phyloP scores from a whole-genome alignment of 257 asterid species.

The Solanum piurae region DNA sequence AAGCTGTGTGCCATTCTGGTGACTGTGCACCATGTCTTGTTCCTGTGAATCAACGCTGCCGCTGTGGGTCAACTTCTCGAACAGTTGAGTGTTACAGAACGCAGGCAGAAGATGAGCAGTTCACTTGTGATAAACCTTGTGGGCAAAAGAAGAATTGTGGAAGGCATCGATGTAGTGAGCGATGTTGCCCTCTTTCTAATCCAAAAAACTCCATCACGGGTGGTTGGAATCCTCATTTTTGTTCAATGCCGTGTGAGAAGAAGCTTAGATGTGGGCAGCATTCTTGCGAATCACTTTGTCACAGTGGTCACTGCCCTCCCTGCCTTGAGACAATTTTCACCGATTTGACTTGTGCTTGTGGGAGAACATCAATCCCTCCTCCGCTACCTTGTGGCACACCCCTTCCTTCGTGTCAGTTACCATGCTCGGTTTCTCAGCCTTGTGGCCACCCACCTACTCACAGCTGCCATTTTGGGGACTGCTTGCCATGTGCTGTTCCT shows the following conservation, averaged over 20 bases:
- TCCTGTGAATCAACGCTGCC: conserved; percentile 73
- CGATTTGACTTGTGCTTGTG: conserved; percentile 90
- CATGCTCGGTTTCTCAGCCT: conserved; percentile 87
- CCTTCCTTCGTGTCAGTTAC: conserved; percentile 75
- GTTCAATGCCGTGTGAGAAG: conserved; percentile 95
- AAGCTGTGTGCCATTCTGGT: conserved; percentile 67
- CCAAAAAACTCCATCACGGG: conserved; percentile 24
- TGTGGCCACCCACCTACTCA: conserved; percentile 95
- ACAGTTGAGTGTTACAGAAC: conserved; percentile 78
- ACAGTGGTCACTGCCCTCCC: conserved; percentile 98
- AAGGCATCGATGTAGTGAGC: conserved; percentile 92
- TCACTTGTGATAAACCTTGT: conserved; percentile 77
- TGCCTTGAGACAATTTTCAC: conserved; percentile 82
- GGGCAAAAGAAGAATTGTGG: conserved; percentile 92
- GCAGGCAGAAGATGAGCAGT: conserved; percentile 29
- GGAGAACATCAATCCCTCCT: conserved; percentile 89
- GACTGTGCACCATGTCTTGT: conserved; percentile 65
- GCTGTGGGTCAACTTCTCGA: conserved; percentile 82
- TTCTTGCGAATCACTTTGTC: conserved; percentile 80
- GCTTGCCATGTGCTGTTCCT: conserved; percentile 89
- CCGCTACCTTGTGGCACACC: conserved; percentile 96
- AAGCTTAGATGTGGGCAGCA: conserved; percentile 96
- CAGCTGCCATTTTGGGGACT: conserved; percentile 95
- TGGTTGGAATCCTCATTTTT: conserved; percentile 76
- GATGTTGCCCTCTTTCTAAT: conserved; percentile 79